A percentile compares a stretch with the other conserved stretches of the same genome.
Evolutionary conservation across 2,329 filamentous ascomycete genomes (phyloP).

Genomic region (Colletotrichum sp.): DNA sequence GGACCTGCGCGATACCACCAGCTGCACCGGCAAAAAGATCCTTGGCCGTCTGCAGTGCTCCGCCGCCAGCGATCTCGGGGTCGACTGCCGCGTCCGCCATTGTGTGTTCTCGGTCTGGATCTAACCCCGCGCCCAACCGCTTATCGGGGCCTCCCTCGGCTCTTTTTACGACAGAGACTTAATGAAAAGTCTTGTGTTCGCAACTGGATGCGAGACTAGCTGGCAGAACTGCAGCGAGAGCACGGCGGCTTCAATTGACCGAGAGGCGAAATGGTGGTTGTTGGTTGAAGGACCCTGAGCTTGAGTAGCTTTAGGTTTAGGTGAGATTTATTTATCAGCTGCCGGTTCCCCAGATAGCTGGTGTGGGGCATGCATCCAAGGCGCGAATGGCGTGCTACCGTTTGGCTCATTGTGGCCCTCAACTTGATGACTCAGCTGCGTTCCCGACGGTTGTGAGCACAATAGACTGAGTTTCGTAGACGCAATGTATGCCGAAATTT

Average conservation of each 20-base stretch:
- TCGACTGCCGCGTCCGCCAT: slow-evolving; percentile 19
- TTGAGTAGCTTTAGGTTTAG: neutral
- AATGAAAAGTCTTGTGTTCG: neutral
- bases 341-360: neutral
- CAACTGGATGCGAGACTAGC: neutral
- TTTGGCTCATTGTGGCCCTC: neutral
- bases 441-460: neutral
- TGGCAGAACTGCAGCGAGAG: neutral
- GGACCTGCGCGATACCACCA: slow-evolving; percentile 91
- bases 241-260: neutral
- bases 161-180: neutral
- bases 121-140: slow-evolving; percentile 7
- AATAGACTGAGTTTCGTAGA: neutral
- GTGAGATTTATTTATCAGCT: neutral
- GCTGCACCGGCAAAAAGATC: slow-evolving; percentile 91
- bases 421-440: neutral
- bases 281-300: neutral
- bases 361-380: neutral
- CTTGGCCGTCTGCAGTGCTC: slow-evolving; percentile 72
- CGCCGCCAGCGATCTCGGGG: slow-evolving; percentile 25
- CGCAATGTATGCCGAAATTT: neutral
- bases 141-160: neutral
- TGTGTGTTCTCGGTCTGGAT: neutral
- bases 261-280: neutral
- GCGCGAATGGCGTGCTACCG: neutral